A percentile compares a stretch with the other conserved stretches of the same genome.
Conservation (phyloP, 2,329 filamentous ascomycete species). For the Graphilbum fragrans region DNA sequence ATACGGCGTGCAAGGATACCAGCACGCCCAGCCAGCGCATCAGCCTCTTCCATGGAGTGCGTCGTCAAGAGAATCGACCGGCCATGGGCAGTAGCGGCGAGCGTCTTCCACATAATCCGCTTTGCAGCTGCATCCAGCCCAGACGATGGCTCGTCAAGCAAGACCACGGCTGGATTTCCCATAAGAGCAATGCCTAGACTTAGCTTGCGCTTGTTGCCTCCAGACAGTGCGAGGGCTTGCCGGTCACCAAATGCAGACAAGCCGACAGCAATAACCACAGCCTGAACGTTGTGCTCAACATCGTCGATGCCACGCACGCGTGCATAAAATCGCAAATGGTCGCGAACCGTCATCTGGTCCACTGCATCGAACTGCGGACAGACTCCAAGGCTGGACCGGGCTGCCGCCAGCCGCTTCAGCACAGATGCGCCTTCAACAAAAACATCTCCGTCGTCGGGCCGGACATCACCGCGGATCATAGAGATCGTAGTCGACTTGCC, state of each 20-base stretch:
- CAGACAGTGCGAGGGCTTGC: slow-evolving; percentile 69
- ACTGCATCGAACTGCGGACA: slow-evolving; percentile 84
- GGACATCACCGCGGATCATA: slow-evolving; percentile 77
- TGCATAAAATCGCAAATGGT: slow-evolving; percentile 83
- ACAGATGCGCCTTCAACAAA: slow-evolving; percentile 70
- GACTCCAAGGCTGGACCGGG: slow-evolving; percentile 71
- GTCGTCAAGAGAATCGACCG: slow-evolving; percentile 82
- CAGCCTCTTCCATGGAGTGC: slow-evolving; percentile 91
- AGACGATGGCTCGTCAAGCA: slow-evolving; percentile 80
- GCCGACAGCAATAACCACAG: slow-evolving; percentile 72
- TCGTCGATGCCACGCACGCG: slow-evolving; percentile 67
- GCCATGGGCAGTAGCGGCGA: slow-evolving; percentile 60
- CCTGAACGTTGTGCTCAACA: slow-evolving; percentile 63
- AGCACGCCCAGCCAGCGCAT: slow-evolving; percentile 70
- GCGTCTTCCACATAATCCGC: slow-evolving; percentile 83
- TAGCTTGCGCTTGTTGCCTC: slow-evolving; percentile 90
- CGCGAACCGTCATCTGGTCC: slow-evolving; percentile 79
- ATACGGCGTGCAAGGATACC: slow-evolving; percentile 80
- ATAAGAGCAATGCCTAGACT: slow-evolving; percentile 82
- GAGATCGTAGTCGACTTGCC: slow-evolving; percentile 87
- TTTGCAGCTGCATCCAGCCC: slow-evolving; percentile 88
- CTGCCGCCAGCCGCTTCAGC: slow-evolving; percentile 56
- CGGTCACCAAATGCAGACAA: slow-evolving; percentile 57
- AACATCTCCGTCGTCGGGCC: slow-evolving; percentile 67
- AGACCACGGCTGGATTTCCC: slow-evolving; percentile 76